phyloP scores from a whole-genome alignment of 2,329 filamentous ascomycete genomes.

The Zymoseptoria brevis region DNA sequence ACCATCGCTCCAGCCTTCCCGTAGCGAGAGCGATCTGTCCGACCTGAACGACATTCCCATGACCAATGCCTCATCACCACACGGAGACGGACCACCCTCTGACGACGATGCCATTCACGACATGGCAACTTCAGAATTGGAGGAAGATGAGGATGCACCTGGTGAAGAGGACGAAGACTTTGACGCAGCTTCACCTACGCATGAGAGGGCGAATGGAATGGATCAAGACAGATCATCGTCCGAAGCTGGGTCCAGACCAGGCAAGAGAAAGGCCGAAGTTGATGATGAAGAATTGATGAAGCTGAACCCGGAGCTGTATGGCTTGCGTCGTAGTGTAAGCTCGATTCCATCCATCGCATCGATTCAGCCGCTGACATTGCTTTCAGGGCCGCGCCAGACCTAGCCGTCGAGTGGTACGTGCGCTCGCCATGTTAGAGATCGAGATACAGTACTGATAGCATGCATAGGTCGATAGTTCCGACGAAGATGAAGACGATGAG shows the following conservation, averaged over 20 bases:
- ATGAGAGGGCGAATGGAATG: constrained; percentile 36
- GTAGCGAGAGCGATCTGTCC: constrained; percentile 69
- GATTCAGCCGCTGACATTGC: constrained; percentile 28
- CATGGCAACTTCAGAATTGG: constrained; percentile 39
- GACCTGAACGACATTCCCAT: constrained; percentile 54
- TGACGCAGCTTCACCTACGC: constrained; percentile 54
- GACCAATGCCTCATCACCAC: constrained; percentile 35
- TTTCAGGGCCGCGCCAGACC: constrained; percentile 52
- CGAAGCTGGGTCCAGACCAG: constrained; percentile 57
- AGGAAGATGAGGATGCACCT: constrained; percentile 43
- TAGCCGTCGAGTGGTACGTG: constrained; percentile 52
- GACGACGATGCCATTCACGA: constrained; percentile 39
- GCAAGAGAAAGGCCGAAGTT: constrained; percentile 58
- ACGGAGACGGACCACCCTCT: constrained; percentile 34
- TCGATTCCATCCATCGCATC: constrained; percentile 2
- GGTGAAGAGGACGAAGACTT: constrained; percentile 60
- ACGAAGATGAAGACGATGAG: constrained; percentile 58
- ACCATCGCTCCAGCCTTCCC: constrained; percentile 42
- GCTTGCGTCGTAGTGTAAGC: constrained; percentile 82
- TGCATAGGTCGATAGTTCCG: constrained; percentile 50
- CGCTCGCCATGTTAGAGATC: neutral
- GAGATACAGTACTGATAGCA: constrained; percentile 11
- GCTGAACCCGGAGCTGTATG: constrained; percentile 91
- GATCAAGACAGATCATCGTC: constrained; percentile 60
- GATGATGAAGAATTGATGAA: constrained; percentile 72